These are phyloP conservation scores for Echium plantagineum DNA, from an alignment of 257 asterid genomes.

Conservation along the genomic window DNA sequence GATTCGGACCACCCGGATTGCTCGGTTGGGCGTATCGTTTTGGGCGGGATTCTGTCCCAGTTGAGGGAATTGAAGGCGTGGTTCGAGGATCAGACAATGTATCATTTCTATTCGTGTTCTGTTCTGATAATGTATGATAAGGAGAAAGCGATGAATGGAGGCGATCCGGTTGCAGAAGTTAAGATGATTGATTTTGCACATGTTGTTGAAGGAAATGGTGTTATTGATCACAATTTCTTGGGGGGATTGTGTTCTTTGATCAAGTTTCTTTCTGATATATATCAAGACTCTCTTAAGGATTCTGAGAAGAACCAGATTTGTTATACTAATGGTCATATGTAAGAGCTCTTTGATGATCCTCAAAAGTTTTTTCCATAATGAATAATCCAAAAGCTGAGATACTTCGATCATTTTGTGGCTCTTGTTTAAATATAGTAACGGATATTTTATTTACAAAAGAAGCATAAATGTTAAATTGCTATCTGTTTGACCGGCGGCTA, in stretches of 20 bases:
- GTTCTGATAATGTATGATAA: constrained; percentile 54
- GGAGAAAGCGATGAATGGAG: constrained; percentile 30
- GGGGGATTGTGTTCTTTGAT: constrained; percentile 31
- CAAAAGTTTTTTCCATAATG: background rate
- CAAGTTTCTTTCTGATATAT: constrained; percentile 24
- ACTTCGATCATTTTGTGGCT: background rate
- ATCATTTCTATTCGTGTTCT: constrained; percentile 54
- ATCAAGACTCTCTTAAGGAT: background rate
- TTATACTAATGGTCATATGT: background rate
- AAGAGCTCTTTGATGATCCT: too few species aligned
- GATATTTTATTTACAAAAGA: too few species aligned
- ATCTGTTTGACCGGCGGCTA: too few species aligned
- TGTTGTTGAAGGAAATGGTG: constrained; percentile 23
- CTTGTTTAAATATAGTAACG: too few species aligned
- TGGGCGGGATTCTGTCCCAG: constrained; percentile 63
- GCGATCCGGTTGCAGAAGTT: constrained; percentile 32
- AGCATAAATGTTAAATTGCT: too few species aligned
- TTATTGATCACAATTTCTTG: constrained; percentile 33
- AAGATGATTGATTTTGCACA: constrained; percentile 59
- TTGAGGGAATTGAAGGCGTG: constrained; percentile 60
- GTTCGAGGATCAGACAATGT: constrained; percentile 68
- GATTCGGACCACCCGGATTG: background rate
- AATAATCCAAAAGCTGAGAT: too few species aligned
- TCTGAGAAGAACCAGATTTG: background rate
- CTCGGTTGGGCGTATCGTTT: background rate